Conservation (phyloP, 441 rosid species). For the Corymbia citriodora region DNA sequence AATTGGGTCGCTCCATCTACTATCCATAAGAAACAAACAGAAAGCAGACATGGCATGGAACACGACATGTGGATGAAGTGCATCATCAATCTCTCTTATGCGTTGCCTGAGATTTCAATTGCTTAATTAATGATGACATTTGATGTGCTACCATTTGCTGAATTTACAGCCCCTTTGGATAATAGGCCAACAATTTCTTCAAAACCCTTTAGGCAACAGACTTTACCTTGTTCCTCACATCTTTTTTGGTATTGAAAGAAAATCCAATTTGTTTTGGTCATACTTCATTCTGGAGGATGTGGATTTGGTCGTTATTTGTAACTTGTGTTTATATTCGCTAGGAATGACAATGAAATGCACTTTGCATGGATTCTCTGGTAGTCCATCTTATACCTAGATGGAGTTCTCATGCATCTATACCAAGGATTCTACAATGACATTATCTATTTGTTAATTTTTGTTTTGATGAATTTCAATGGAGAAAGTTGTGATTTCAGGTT, state of each 20-base stretch:
- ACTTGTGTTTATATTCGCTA: neutral
- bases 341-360: neutral
- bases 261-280: neutral
- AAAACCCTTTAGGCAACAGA: neutral
- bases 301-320: neutral
- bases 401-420: neutral
- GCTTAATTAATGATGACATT: neutral
- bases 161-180: neutral
- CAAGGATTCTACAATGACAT: neutral
- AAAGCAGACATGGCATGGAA: neutral
- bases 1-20: neutral
- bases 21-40: neutral
- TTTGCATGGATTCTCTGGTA: neutral
- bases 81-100: neutral
- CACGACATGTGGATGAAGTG: neutral
- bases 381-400: neutral
- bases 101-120: neutral
- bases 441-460: neutral
- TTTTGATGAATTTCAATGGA: neutral
- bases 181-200: neutral
- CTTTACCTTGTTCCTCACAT: neutral
- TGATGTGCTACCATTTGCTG: neutral
- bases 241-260: neutral
- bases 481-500: constrained; percentile 27
- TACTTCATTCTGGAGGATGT: neutral